A percentile compares a stretch with the other conserved stretches of the same genome.
These are phyloP conservation scores for Dactylis glomerata DNA, from an alignment of 176 grass and related monocot species.

Conservation along the genomic window DNA sequence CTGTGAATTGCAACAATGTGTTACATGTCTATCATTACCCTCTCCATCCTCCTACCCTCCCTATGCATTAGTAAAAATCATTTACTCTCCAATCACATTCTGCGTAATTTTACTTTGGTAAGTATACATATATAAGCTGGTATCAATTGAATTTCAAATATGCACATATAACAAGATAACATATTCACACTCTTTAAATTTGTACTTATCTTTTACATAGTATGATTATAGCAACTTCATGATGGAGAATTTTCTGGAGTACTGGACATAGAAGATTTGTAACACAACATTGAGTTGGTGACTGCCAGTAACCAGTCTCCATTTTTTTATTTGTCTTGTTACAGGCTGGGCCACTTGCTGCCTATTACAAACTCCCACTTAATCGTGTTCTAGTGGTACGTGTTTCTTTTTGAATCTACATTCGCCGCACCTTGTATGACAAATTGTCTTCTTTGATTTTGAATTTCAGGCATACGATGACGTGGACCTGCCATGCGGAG, in stretches of 20 bases:
- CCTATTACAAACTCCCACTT: slow-evolving; percentile 86
- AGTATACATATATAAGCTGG: not conserved
- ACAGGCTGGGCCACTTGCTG: slow-evolving; percentile 76
- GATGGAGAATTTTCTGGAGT: not conserved
- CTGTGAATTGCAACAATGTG: not conserved
- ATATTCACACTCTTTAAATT: not conserved
- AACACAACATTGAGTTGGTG: not conserved
- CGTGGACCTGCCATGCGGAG: slow-evolving; percentile 77
- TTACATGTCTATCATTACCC: not conserved
- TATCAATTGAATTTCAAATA: slow-evolving; percentile 12
- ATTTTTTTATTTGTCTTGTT: slow-evolving; percentile 28
- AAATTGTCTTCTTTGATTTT: slow-evolving; percentile 24
- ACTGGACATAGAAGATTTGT: not conserved
- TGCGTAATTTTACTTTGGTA: not conserved
- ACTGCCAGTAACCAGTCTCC: not conserved
- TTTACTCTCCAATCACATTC: not conserved
- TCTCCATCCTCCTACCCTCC: not conserved
- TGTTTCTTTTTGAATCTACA: slow-evolving; percentile 18
- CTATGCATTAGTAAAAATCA: not conserved
- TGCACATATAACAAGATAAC: not conserved
- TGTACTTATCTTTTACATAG: not conserved
- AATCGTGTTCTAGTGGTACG: slow-evolving; percentile 72
- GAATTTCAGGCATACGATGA: slow-evolving; percentile 77
- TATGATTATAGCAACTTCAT: not conserved
- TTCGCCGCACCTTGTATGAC: not conserved